phyloP scores from a whole-genome alignment of 768 basidiomycete species.

The Pleurotus tuoliensis region DNA sequence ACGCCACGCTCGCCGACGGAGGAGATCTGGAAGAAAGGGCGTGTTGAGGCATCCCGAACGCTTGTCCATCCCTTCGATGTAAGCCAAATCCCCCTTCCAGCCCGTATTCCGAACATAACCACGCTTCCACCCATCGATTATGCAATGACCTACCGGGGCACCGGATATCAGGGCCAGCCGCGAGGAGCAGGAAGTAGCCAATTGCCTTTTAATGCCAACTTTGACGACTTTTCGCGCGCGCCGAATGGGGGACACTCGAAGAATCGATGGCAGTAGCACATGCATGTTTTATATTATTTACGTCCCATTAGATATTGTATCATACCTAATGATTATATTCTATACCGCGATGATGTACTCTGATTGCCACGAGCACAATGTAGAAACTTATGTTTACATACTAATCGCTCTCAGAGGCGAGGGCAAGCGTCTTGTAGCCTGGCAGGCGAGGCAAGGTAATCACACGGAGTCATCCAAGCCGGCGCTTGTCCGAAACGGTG shows the following conservation, averaged over 20 bases:
- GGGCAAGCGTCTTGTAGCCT: not conserved
- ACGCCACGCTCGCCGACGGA: conserved; percentile 50
- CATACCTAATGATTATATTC: not conserved
- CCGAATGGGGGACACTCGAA: conserved; percentile 3
- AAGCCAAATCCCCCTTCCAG: not conserved
- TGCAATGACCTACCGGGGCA: not conserved
- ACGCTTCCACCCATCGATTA: not conserved
- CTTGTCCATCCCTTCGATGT: not conserved
- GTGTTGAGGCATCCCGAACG: conserved; percentile 26
- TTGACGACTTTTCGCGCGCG: conserved; percentile 2
- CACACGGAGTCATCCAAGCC: not conserved
- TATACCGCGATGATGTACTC: not conserved
- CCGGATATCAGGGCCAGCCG: not conserved
- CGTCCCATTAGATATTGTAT: not conserved
- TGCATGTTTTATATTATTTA: not conserved
- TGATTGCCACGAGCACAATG: no score
- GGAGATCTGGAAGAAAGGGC: conserved; percentile 70
- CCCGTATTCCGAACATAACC: conserved; percentile 1
- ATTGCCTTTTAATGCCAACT: not conserved
- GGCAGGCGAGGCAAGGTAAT: not conserved
- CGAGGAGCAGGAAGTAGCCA: not conserved
- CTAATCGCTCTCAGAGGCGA: no score
- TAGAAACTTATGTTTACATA: no score
- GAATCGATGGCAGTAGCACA: conserved; percentile 10
- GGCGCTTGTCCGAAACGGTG: conserved; percentile 4